phyloP scores from a whole-genome alignment of 192 early-diverging fungal genomes.

The Entomortierella lignicola region DNA sequence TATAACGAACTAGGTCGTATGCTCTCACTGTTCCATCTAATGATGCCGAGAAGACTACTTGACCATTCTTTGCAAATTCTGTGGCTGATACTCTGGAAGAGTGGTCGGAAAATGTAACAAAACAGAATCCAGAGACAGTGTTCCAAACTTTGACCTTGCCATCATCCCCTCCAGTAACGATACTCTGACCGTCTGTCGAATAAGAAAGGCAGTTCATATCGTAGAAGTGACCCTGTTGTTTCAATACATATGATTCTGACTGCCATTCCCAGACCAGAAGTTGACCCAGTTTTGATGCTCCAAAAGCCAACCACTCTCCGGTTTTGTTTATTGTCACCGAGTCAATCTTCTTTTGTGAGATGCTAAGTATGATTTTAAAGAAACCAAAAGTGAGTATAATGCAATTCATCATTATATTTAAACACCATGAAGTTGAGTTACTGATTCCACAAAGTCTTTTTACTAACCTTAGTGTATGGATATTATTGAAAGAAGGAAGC shows the following conservation, averaged over 20 bases:
- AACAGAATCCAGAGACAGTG: constrained; percentile 94
- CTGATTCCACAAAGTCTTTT: neutral
- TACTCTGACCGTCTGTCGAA: constrained; percentile 91
- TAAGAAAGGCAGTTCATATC: constrained; percentile 92
- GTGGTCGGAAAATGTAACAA: constrained; percentile 97
- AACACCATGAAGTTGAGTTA: too few species aligned
- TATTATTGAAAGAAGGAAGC: constrained; percentile 91
- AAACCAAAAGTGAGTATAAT: neutral
- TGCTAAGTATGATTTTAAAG: constrained; percentile 60
- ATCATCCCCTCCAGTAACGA: constrained; percentile 97
- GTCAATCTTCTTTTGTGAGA: constrained; percentile 93
- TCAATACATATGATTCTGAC: constrained; percentile 98
- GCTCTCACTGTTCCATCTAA: constrained; percentile 99
- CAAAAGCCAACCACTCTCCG: constrained; percentile 99
- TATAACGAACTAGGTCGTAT: constrained; percentile 95
- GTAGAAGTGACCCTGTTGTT: constrained; percentile 98
- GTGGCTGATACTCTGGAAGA: constrained; percentile 81
- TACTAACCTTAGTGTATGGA: constrained; percentile 92
- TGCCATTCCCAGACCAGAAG: constrained; percentile 99
- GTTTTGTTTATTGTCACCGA: constrained; percentile 88
- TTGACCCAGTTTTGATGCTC: constrained; percentile 91
- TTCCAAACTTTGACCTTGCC: constrained; percentile 99
- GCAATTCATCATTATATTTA: too few species aligned
- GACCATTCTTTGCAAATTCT: constrained; percentile 93
- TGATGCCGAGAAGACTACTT: constrained; percentile 94